Evolutionary conservation across 345 rosid genomes (phyloP).

Genomic region (Euclidium syriacum): DNA sequence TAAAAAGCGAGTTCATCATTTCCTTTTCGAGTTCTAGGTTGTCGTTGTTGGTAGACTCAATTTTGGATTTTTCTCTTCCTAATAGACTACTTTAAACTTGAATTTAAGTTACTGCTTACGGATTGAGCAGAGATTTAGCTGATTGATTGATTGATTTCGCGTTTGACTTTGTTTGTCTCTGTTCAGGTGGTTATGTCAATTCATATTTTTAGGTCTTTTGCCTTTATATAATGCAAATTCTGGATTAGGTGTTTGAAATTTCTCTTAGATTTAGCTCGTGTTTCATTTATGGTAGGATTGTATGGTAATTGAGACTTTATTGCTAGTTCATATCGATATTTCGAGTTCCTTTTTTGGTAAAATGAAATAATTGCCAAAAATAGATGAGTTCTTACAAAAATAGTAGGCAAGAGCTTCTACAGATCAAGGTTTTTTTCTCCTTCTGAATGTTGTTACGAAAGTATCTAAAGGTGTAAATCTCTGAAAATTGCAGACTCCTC

Average conservation of each 20-base stretch:
- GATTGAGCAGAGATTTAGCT: conserved; percentile 6
- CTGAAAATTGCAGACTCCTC: conserved; percentile 39
- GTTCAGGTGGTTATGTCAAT: background rate
- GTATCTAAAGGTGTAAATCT: conserved; percentile 1
- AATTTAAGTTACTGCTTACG: background rate
- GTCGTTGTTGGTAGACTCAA: background rate
- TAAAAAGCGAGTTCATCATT: background rate
- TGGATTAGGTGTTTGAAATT: background rate
- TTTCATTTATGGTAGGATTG: background rate
- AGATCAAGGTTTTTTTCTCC: background rate
- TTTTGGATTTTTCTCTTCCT: background rate
- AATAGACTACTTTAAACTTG: background rate
- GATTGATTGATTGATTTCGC: conserved; percentile 19
- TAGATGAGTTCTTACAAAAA: background rate
- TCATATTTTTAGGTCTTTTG: background rate
- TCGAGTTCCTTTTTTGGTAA: background rate
- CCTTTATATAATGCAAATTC: background rate
- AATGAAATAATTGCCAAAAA: conserved; percentile 1
- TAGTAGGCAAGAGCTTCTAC: background rate
- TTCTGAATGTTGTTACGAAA: background rate
- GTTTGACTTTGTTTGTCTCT: conserved; percentile 26
- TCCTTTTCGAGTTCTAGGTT: background rate
- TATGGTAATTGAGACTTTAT: background rate
- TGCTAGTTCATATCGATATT: background rate
- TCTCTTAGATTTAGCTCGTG: background rate